A percentile compares a stretch with the other conserved stretches of the same genome.
Evolutionary conservation across 148 eudicot species (phyloP).

Genomic region (Cornus florida): DNA sequence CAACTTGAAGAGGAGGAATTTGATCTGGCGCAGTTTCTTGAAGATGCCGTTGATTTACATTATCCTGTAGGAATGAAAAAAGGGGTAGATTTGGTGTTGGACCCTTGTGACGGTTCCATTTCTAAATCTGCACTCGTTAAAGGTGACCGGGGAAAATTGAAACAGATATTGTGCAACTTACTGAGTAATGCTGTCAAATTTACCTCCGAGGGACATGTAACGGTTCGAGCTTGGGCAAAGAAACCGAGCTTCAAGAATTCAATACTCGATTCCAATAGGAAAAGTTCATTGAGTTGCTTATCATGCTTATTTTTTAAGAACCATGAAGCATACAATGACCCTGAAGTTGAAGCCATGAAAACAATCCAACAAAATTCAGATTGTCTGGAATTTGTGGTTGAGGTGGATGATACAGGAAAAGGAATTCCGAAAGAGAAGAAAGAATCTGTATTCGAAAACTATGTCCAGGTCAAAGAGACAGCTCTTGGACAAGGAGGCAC

Average conservation of each 20-base stretch:
- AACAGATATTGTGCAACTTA: constrained; percentile 9
- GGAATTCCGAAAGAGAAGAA: constrained; percentile 35
- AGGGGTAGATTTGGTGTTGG: background rate
- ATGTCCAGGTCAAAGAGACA: constrained; percentile 45
- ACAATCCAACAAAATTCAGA: background rate
- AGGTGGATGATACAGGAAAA: constrained; percentile 6
- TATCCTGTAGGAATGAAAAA: constrained; percentile 1
- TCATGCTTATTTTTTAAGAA: background rate
- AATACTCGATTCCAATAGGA: background rate
- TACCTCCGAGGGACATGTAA: constrained; percentile 7
- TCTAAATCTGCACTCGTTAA: background rate
- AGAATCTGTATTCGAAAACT: constrained; percentile 38
- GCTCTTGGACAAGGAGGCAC: constrained; percentile 35
- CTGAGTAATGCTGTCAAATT: constrained; percentile 12
- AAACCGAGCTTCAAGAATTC: background rate
- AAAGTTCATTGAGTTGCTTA: background rate
- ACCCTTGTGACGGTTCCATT: constrained; percentile 10
- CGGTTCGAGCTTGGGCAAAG: background rate
- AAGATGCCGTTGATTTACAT: constrained; percentile 1
- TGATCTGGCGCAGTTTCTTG: background rate
- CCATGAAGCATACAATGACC: background rate
- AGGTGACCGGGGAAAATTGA: constrained; percentile 11
- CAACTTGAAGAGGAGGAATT: constrained; percentile 13
- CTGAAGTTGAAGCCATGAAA: background rate
- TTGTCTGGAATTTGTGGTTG: constrained; percentile 6